Conservation (phyloP, 2,329 filamentous ascomycete genomes). For the Aspergillus glaucus region DNA sequence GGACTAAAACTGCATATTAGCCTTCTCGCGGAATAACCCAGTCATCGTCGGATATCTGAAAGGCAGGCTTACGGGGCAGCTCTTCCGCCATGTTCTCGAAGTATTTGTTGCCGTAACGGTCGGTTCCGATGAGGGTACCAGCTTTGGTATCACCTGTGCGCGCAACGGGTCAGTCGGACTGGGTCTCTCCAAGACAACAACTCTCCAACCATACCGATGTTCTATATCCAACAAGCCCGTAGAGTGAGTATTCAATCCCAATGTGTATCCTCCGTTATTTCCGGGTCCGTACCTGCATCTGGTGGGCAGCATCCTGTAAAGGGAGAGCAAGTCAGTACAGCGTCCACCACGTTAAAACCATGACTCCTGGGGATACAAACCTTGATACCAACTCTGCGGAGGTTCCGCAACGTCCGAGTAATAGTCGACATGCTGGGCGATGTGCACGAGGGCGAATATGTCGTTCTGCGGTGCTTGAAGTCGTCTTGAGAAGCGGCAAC, state of each 20-base stretch:
- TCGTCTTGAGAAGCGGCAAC: constrained; percentile 11
- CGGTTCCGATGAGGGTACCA: constrained; percentile 74
- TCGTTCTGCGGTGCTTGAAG: constrained; percentile 6
- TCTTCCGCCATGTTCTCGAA: constrained; percentile 90
- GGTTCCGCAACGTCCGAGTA: constrained; percentile 74
- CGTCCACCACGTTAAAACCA: constrained; percentile 8
- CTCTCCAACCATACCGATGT: constrained; percentile 34
- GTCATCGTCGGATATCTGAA: no score
- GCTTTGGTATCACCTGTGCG: constrained; percentile 86
- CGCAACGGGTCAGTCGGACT: constrained; percentile 18
- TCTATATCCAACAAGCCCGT: constrained; percentile 20
- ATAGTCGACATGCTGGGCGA: constrained; percentile 77
- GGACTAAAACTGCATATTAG: constrained; percentile 52
- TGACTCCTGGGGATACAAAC: constrained; percentile 38
- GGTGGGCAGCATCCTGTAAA: constrained; percentile 76
- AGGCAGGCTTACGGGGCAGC: constrained; percentile 63
- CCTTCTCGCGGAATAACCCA: constrained; percentile 2
- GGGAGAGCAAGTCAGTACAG: constrained; percentile 30
- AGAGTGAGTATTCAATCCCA: constrained; percentile 17
- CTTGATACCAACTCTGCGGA: constrained; percentile 84
- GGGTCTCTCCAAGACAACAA: not conserved
- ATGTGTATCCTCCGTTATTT: constrained; percentile 4
- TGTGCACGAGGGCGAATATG: constrained; percentile 12
- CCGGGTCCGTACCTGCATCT: constrained; percentile 66
- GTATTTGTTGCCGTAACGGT: constrained; percentile 95